A percentile compares a stretch with the other conserved stretches of the same genome.
Conservation (phyloP, 305 asterid species). For the Euphrasia arctica region DNA sequence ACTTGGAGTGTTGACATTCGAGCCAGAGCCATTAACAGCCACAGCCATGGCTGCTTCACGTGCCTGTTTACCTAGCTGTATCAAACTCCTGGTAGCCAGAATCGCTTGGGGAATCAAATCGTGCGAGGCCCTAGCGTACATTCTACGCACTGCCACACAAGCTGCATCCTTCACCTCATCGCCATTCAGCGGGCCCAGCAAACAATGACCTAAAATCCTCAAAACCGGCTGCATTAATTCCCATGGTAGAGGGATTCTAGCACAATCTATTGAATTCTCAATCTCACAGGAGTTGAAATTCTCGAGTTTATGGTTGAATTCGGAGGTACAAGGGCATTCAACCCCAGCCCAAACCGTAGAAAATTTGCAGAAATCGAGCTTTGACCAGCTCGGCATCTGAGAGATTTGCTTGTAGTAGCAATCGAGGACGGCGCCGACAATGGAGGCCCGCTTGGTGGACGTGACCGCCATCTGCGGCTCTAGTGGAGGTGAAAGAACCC, state of each 20-base stretch:
- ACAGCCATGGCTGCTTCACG: conserved; percentile 58
- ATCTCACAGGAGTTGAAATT: background rate
- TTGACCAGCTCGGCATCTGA: conserved; percentile 92
- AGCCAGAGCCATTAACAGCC: conserved; percentile 45
- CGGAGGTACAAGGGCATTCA: conserved; percentile 72
- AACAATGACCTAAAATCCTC: conserved; percentile 91
- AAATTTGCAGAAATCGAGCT: conserved; percentile 68
- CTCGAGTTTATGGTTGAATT: conserved; percentile 34
- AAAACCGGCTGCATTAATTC: conserved; percentile 83
- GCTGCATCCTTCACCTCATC: conserved; percentile 87
- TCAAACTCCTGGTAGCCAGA: conserved; percentile 27
- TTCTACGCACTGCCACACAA: conserved; percentile 64
- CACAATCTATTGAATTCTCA: conserved; percentile 25
- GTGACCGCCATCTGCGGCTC: conserved; percentile 90
- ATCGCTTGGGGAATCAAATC: conserved; percentile 91
- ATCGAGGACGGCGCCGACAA: conserved; percentile 84
- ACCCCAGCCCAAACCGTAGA: conserved; percentile 78
- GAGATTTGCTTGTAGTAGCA: conserved; percentile 83
- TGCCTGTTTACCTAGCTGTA: conserved; percentile 27
- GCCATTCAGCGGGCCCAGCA: conserved; percentile 75
- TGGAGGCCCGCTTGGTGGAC: conserved; percentile 90
- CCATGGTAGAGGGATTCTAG: conserved; percentile 58
- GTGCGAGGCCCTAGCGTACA: conserved; percentile 92
- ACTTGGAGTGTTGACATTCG: conserved; percentile 84
- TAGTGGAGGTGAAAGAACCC: conserved; percentile 62